Conservation (phyloP, 805 yeast genomes). For the Pichia thaimueangensis region DNA sequence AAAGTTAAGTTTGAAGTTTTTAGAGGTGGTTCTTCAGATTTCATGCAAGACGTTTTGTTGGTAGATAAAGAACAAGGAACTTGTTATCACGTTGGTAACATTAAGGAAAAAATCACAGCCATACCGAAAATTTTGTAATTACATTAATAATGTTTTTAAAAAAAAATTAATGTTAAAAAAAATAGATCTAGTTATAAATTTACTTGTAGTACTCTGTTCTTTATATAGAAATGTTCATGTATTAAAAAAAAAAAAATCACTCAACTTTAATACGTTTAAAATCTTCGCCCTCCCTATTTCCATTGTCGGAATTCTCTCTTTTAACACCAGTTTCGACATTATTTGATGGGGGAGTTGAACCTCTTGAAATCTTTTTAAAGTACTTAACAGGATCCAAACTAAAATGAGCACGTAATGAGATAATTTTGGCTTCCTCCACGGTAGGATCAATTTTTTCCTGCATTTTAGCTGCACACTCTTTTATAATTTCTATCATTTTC, state of each 20-base stretch:
- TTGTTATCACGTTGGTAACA: constrained; percentile 47
- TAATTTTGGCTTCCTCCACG: constrained; percentile 53
- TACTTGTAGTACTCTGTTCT: background rate
- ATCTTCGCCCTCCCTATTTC: background rate
- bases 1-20: constrained; percentile 60
- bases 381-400: constrained; percentile 48
- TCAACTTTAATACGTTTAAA: background rate
- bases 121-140: constrained; percentile 37
- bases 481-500: constrained; percentile 38
- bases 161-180: too few species aligned
- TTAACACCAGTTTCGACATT: background rate
- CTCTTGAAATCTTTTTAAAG: constrained; percentile 19
- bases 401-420: constrained; percentile 59
- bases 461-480: constrained; percentile 43
- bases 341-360: background rate
- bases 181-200: background rate
- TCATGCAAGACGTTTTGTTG: constrained; percentile 65
- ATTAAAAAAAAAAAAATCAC: background rate
- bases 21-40: constrained; percentile 61
- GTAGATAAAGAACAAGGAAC: constrained; percentile 33
- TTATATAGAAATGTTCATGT: background rate
- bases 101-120: constrained; percentile 50
- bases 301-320: background rate
- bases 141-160: too few species aligned
- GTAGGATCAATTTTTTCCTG: constrained; percentile 39